Percentiles rank a stretch among this genome's conserved stretches.
phyloP scores from a whole-genome alignment of 1,139 yeast genomes.

The Protomyces macrosporus region DNA sequence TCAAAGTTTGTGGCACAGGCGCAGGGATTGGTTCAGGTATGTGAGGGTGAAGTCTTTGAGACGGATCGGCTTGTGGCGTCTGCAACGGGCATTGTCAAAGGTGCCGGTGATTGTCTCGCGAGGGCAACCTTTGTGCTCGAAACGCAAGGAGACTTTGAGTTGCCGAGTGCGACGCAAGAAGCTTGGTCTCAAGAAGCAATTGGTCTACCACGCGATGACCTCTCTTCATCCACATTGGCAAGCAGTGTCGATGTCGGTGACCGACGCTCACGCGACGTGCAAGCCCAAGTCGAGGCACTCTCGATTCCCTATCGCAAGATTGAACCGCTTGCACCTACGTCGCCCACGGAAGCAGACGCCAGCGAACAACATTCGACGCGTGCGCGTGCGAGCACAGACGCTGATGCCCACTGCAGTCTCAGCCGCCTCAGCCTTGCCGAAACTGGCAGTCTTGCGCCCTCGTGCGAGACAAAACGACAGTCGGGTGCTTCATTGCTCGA shows the following conservation, averaged over 20 bases:
- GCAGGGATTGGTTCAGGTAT: constrained; percentile 36
- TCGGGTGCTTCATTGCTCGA: not conserved
- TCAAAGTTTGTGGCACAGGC: constrained; percentile 35
- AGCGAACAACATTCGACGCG: too few relatives aligned
- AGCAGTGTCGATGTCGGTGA: not conserved
- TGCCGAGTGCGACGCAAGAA: constrained; percentile 40
- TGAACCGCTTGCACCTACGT: not conserved
- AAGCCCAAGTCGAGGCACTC: constrained; percentile 10
- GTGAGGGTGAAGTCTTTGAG: constrained; percentile 21
- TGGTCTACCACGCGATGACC: constrained; percentile 49
- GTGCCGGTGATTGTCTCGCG: constrained; percentile 43
- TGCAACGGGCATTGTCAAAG: constrained; percentile 39
- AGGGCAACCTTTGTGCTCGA: constrained; percentile 49
- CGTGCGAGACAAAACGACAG: not conserved
- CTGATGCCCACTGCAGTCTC: too few relatives aligned
- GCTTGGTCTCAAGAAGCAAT: constrained; percentile 43
- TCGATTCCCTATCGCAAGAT: constrained; percentile 15
- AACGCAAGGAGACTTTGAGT: constrained; percentile 65
- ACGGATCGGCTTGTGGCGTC: constrained; percentile 29
- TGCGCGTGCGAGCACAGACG: not conserved
- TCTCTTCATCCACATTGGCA: constrained; percentile 6
- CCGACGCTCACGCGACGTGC: constrained; percentile 11
- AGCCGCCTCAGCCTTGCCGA: too few relatives aligned
- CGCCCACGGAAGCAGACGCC: not conserved
- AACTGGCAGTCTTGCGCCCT: not conserved